A percentile compares a stretch with the other conserved stretches of the same genome.
Evolutionary conservation across 805 yeast genomes (phyloP).

Genomic region (Metschnikowia koreensis): DNA sequence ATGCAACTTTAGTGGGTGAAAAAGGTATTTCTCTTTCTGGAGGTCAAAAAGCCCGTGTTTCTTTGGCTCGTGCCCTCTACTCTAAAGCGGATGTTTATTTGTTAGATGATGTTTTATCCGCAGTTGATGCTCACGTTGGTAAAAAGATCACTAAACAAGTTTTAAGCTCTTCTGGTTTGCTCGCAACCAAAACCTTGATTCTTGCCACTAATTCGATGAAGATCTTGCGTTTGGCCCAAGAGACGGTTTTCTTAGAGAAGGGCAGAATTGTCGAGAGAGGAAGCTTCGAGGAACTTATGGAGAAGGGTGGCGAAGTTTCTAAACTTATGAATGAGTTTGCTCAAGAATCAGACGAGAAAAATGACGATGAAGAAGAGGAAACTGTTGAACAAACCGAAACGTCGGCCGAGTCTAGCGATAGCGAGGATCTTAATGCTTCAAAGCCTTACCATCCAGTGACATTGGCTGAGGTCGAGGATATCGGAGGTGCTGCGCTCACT

Average conservation of each 20-base stretch:
- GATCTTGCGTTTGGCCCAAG: conserved; percentile 56
- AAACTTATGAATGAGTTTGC: conserved; percentile 33
- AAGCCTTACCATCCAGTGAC: conserved; percentile 14
- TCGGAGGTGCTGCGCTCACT: conserved; percentile 15
- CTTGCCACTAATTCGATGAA: conserved; percentile 58
- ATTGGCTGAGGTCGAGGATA: conserved; percentile 23
- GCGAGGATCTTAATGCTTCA: conserved; percentile 4
- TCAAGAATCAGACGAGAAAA: conserved; percentile 17
- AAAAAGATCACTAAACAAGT: conserved; percentile 52
- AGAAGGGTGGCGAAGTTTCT: conserved; percentile 32
- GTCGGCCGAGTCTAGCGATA: conserved; percentile 10
- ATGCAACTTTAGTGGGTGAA: conserved; percentile 56
- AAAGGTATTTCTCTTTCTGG: conserved; percentile 61
- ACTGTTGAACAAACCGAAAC: conserved; percentile 1
- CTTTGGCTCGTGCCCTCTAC: conserved; percentile 69
- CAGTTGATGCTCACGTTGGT: conserved; percentile 73
- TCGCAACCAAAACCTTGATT: conserved; percentile 51
- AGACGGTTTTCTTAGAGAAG: conserved; percentile 56
- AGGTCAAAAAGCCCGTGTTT: conserved; percentile 63
- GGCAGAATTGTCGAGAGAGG: conserved; percentile 58
- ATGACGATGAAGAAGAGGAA: conserved; percentile 6
- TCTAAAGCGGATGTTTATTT: conserved; percentile 56
- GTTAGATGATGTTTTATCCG: conserved; percentile 65
- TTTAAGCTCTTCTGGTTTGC: conserved; percentile 45
- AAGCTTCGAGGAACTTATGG: conserved; percentile 48